Base-by-base conservation (phyloP, 179 eudicot species). In the Silene coronaria region DNA sequence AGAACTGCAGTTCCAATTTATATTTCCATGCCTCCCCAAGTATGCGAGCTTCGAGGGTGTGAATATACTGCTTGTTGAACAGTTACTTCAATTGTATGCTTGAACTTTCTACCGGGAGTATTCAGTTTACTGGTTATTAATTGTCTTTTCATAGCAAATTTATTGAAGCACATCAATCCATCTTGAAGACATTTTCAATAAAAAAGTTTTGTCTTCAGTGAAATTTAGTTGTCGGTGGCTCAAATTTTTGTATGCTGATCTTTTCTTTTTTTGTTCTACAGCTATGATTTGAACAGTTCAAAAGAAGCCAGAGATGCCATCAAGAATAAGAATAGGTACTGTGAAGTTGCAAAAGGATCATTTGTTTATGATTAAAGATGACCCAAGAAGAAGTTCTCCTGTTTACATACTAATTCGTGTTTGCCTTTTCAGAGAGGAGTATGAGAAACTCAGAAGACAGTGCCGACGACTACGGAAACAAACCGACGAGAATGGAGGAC, bases 371-470 rank as follows among this genome's bases (percentile, higher is more conserved):
- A 28, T 23, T 14, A n/a, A n/a, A 38, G 11, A 9, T 58, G 45
- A 46, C 17, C 73, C 4, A 16, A 26, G 48, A 23, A 36, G 59
- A 38, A 45, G 12, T 51, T 51, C 7, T 71, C 63, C 19, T 36
- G 19, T 71, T 69, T 57, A 10, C 24, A 65, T 69, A 34, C 46
- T 67, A 58, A 4, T 67, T 71, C 12, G 16, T 67, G n/a, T 64
- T 38, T 17, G 38, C 42, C 21, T 53, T 67, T 6, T 32, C 89
- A 92, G 97, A 79, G 90, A 88, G 86, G 91, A 89, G 73, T 92
- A 92, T 67, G 97, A 89, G 83, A 89, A 82, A 80, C 84, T 92
- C 55, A 79, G 97, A 70, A 87, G 88, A 75, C 87, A 80, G 60
- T 88, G 97, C 69, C 84, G 87, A 27, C 84, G 83, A 70, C 84